A percentile compares a stretch with the other conserved stretches of the same genome.
These are phyloP conservation scores for Debaryomyces maramus DNA, from an alignment of 805 yeast genomes.

Conservation along the genomic window DNA sequence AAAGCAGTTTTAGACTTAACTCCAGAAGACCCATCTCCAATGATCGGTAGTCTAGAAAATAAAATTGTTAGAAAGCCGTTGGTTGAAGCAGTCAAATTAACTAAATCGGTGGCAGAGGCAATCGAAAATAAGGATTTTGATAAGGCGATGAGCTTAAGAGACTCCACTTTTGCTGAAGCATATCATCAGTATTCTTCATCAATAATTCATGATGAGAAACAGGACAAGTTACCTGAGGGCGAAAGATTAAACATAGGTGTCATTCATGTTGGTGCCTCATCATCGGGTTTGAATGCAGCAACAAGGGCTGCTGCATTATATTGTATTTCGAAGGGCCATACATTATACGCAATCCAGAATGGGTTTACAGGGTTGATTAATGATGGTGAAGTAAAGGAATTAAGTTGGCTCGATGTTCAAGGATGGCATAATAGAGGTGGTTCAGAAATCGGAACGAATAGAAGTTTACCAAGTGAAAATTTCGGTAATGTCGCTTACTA, in stretches of 20 bases:
- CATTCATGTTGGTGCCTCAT: conserved; percentile 78
- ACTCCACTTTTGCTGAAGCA: conserved; percentile 67
- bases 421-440: conserved; percentile 79
- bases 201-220: conserved; percentile 36
- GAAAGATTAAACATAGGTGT: conserved; percentile 65
- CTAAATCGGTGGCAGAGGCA: conserved; percentile 71
- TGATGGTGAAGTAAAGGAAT: conserved; percentile 58
- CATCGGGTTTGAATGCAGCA: conserved; percentile 78
- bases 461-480: conserved; percentile 67
- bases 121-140: conserved; percentile 66
- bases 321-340: conserved; percentile 75
- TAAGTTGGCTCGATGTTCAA: conserved; percentile 68
- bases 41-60: conserved; percentile 73
- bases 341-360: conserved; percentile 66
- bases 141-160: conserved; percentile 69
- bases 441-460: conserved; percentile 78
- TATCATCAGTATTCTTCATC: conserved; percentile 62
- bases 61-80: conserved; percentile 66
- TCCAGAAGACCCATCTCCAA: conserved; percentile 74
- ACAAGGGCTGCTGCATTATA: conserved; percentile 71
- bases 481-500: conserved; percentile 71
- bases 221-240: conserved; percentile 43
- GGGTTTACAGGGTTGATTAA: conserved; percentile 72
- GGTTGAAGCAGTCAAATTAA: conserved; percentile 70
- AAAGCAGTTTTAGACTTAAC: conserved; percentile 67